Evolutionary conservation across 2,329 filamentous ascomycete species (phyloP).

Genomic region (Hypomyces rosellus): DNA sequence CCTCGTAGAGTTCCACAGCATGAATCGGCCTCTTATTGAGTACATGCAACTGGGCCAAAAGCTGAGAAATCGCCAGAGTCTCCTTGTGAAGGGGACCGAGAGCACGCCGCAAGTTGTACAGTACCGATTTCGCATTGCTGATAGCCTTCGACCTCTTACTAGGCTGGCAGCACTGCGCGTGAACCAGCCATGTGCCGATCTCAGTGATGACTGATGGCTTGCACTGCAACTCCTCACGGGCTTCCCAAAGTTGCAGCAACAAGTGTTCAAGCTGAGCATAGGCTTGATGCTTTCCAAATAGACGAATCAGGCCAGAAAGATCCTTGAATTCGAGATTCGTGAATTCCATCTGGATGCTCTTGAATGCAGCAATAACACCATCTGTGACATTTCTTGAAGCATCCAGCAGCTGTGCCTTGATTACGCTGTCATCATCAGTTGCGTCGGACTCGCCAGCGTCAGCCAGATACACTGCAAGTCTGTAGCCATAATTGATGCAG

Average conservation of each 20-base stretch:
- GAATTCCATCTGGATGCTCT: slow-evolving; percentile 37
- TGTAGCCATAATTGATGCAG: slow-evolving; percentile 39
- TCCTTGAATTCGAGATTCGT: slow-evolving; percentile 38
- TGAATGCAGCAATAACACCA: slow-evolving; percentile 34
- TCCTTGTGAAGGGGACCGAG: slow-evolving; percentile 20
- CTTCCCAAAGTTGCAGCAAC: slow-evolving; percentile 17
- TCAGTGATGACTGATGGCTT: not conserved
- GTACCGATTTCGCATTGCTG: slow-evolving; percentile 19
- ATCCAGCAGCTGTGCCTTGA: not conserved
- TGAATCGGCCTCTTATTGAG: not conserved
- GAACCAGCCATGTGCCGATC: not conserved
- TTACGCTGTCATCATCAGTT: slow-evolving; percentile 11
- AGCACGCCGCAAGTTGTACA: slow-evolving; percentile 21
- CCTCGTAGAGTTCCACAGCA: not conserved
- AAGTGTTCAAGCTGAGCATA: slow-evolving; percentile 37
- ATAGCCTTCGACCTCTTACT: slow-evolving; percentile 12
- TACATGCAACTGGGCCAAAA: slow-evolving; percentile 18
- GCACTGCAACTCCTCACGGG: slow-evolving; percentile 15
- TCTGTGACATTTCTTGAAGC: slow-evolving; percentile 10
- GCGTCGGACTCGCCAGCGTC: slow-evolving; percentile 25
- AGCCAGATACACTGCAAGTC: slow-evolving; percentile 38
- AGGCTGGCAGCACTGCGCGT: not conserved
- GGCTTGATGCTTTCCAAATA: slow-evolving; percentile 43
- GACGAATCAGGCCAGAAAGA: slow-evolving; percentile 36
- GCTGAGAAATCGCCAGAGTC: slow-evolving; percentile 19